Percentiles rank a stretch among this genome's conserved stretches.
Evolutionary conservation across 2,329 filamentous ascomycete genomes (phyloP).

Genomic region (Neofusicoccum kwambonambiense): DNA sequence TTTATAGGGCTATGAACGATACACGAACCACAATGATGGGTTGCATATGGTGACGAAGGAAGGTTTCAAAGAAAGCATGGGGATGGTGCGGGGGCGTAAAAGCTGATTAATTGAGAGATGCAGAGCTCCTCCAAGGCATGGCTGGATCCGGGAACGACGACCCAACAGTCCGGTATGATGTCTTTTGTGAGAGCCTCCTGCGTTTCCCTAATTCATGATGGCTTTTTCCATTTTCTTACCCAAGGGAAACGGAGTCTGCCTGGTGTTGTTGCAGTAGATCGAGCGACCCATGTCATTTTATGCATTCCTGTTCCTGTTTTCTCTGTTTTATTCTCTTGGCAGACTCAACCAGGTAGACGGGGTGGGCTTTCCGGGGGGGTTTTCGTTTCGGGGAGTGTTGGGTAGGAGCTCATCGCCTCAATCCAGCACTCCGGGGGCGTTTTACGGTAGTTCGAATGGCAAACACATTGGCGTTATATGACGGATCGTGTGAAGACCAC

Average conservation of each 20-base stretch:
- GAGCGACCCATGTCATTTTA: slow-evolving; percentile 10
- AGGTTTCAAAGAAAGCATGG: slow-evolving; percentile 10
- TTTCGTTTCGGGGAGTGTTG: not conserved
- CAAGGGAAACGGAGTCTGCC: slow-evolving; percentile 11
- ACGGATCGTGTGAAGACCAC: no score
- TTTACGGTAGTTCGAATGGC: slow-evolving; percentile 6
- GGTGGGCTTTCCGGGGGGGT: slow-evolving; percentile 2
- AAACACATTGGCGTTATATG: not conserved
- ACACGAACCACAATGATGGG: slow-evolving; percentile 13
- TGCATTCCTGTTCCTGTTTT: slow-evolving; percentile 5
- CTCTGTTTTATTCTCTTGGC: slow-evolving; percentile 14
- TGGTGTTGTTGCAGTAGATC: slow-evolving; percentile 16
- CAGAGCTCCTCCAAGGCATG: not conserved
- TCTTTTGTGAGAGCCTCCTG: not conserved
- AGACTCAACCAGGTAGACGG: slow-evolving; percentile 19
- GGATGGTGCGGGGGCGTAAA: slow-evolving; percentile 5
- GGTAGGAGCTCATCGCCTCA: not conserved
- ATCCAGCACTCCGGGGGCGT: not conserved
- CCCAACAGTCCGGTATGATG: not conserved
- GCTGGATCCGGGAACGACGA: not conserved
- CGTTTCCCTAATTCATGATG: slow-evolving; percentile 15
- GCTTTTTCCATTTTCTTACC: slow-evolving; percentile 2
- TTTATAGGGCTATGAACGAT: slow-evolving; percentile 13
- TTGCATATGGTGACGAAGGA: slow-evolving; percentile 11
- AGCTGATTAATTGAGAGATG: slow-evolving; percentile 16